Conservation (phyloP, 441 rosid species). For the Brassica hybrid region DNA sequence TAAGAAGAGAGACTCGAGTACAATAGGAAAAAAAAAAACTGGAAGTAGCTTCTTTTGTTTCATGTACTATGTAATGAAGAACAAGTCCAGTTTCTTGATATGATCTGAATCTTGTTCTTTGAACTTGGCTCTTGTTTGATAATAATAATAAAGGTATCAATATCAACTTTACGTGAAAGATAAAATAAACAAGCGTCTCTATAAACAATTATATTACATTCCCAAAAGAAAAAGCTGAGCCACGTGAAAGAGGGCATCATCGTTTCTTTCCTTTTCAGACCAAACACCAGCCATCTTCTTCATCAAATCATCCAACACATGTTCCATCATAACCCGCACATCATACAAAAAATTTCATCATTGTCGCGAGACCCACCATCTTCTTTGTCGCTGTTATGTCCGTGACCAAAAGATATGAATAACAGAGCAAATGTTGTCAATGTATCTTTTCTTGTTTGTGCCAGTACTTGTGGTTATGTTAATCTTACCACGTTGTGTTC, state of each 20-base stretch:
- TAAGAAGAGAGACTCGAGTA: too few relatives aligned
- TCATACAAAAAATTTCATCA: constrained; percentile 40
- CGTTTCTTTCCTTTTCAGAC: constrained; percentile 47
- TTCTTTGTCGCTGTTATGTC: constrained; percentile 22
- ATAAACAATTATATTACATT: constrained; percentile 10
- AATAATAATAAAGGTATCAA: background rate
- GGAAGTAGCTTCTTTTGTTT: constrained; percentile 29
- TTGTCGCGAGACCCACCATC: constrained; percentile 25
- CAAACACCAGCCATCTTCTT: constrained; percentile 71
- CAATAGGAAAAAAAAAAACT: constrained; percentile 19
- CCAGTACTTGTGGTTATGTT: constrained; percentile 18
- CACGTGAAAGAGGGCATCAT: constrained; percentile 30
- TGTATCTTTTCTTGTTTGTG: background rate
- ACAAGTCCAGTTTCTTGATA: constrained; percentile 31
- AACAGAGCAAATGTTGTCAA: too few relatives aligned
- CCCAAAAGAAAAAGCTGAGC: constrained; percentile 29
- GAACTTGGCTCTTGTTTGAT: constrained; percentile 2
- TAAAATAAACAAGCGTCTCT: too few relatives aligned
- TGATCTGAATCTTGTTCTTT: constrained; percentile 23
- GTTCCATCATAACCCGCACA: constrained; percentile 44
- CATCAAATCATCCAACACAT: constrained; percentile 46
- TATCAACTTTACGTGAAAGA: constrained; percentile 14
- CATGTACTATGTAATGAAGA: constrained; percentile 34
- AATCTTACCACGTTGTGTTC: constrained; percentile 15
- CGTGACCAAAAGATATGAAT: too few relatives aligned